phyloP scores from a whole-genome alignment of 2,329 filamentous ascomycete genomes.

The Trichoderma afroharzianum region DNA sequence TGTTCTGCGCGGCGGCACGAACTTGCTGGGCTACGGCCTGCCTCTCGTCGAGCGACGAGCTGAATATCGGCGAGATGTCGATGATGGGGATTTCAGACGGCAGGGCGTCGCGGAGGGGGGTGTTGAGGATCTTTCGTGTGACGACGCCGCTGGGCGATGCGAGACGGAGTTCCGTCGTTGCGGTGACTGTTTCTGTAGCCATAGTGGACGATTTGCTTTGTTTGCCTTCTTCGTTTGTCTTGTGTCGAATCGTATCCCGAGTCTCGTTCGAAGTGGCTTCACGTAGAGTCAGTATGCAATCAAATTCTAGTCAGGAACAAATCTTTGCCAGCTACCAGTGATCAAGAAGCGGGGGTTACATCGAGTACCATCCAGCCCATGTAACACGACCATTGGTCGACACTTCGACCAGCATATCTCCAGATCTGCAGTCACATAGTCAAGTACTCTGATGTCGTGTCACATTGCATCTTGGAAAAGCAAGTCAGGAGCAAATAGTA shows the following conservation, averaged over 20 bases:
- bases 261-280: neutral
- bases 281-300: neutral
- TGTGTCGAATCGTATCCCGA: neutral
- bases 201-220: neutral
- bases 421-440: neutral
- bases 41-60: constrained; percentile 33
- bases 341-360: neutral
- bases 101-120: constrained; percentile 35
- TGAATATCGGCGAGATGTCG: constrained; percentile 43
- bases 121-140: constrained; percentile 33
- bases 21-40: constrained; percentile 40
- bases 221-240: neutral
- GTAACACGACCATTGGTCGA: neutral
- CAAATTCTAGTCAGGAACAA: neutral
- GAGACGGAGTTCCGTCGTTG: constrained; percentile 32
- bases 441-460: neutral
- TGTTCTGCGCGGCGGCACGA: constrained; percentile 44
- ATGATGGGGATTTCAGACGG: constrained; percentile 51
- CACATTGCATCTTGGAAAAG: neutral
- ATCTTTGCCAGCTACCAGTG: neutral
- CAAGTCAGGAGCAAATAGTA: neutral
- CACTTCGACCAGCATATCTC: neutral
- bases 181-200: neutral
- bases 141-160: constrained; percentile 37
- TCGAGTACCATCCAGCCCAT: neutral